These are phyloP conservation scores for Clonostachys chloroleuca DNA, from an alignment of 2,329 filamentous ascomycete species.

Conservation along the genomic window DNA sequence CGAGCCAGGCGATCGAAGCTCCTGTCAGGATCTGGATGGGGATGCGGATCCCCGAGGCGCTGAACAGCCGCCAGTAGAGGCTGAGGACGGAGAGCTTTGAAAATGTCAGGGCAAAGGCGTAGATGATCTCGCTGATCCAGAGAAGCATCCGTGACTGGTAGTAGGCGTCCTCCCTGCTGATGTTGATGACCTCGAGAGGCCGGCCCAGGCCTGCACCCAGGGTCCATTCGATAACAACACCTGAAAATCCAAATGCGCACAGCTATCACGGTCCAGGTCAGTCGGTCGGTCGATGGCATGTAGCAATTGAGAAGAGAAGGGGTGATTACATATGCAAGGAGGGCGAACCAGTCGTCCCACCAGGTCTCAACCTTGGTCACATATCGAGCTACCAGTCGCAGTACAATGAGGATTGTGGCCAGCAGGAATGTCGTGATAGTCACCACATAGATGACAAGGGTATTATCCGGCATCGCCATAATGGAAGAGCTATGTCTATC, in stretches of 20 bases:
- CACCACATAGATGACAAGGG: neutral
- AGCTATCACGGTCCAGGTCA: neutral
- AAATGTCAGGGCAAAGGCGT: conserved; percentile 16
- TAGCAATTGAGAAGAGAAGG: neutral
- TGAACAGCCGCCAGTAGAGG: conserved; percentile 24
- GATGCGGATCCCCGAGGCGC: conserved; percentile 8
- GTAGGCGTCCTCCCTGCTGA: neutral
- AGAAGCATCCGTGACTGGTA: conserved; percentile 11
- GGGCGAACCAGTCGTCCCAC: conserved; percentile 2
- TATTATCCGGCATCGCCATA: no score
- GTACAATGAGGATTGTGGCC: neutral
- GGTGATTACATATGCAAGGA: neutral
- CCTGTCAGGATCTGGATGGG: conserved; percentile 16
- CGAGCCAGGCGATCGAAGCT: conserved; percentile 15
- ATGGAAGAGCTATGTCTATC: no score
- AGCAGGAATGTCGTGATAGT: neutral
- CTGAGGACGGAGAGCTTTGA: conserved; percentile 17
- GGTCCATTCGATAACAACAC: conserved; percentile 1
- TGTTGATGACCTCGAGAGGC: neutral
- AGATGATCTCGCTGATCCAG: conserved; percentile 16
- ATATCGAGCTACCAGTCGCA: neutral
- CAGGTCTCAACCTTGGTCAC: neutral
- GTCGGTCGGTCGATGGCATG: no score
- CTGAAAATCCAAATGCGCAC: neutral
- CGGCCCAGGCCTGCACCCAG: conserved; percentile 2